phyloP scores from a whole-genome alignment of 106 monocot genomes.

The Gastrodia elata region DNA sequence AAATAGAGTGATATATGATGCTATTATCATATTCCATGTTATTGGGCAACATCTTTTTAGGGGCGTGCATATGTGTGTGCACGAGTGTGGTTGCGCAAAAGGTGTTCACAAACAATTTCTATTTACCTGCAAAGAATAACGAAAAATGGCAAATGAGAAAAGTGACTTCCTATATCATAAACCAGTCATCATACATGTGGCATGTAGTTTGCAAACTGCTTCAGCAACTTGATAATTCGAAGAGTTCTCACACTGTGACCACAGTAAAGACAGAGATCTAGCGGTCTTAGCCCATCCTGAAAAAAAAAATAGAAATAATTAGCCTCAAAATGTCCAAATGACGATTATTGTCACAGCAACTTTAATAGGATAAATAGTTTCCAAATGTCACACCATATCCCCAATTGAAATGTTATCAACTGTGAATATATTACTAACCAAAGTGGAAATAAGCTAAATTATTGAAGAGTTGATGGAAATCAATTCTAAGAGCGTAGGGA shows the following conservation, averaged over 20 bases:
- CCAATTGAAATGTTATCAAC: too few species aligned
- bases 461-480: too few species aligned
- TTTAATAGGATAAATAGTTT: too few species aligned
- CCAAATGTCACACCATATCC: too few species aligned
- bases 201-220: conserved; percentile 28
- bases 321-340: neutral
- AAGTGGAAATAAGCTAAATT: too few species aligned
- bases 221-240: conserved; percentile 74
- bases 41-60: too few species aligned
- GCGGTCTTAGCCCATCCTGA: conserved; percentile 87
- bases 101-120: neutral
- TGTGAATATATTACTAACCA: too few species aligned
- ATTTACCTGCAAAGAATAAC: neutral
- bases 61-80: too few species aligned
- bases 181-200: conserved; percentile 5
- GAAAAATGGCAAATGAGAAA: neutral
- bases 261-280: conserved; percentile 67
- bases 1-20: too few species aligned
- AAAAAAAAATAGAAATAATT: conserved; percentile 9
- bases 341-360: neutral
- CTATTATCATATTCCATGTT: too few species aligned
- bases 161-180: neutral
- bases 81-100: neutral
- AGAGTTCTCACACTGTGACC: conserved; percentile 55
- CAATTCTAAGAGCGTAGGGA: too few species aligned